phyloP scores from a whole-genome alignment of 352 stramenopile genomes.

The Globisporangium takayamanum region DNA sequence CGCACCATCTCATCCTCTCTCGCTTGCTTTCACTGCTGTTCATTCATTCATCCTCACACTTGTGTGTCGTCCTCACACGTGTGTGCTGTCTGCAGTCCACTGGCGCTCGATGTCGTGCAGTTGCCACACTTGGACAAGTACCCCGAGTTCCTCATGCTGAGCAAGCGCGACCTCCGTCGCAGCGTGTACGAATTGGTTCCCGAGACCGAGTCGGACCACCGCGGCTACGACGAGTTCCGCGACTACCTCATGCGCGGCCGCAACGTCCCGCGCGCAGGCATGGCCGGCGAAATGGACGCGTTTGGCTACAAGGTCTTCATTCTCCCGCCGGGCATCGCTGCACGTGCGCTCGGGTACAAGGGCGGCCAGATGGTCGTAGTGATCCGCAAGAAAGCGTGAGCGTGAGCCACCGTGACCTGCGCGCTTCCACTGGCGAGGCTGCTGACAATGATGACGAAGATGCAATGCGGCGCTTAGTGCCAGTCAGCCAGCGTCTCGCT shows the following conservation, averaged over 20 bases:
- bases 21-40: neutral
- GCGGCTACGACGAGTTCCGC: conserved; percentile 55
- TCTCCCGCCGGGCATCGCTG: conserved; percentile 50
- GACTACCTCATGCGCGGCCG: conserved; percentile 58
- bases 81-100: conserved; percentile 28
- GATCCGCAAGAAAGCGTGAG: conserved; percentile 27
- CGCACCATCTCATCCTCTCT: neutral
- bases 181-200: conserved; percentile 68
- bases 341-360: conserved; percentile 70
- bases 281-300: conserved; percentile 51
- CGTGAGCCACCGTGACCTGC: neutral
- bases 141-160: conserved; percentile 58
- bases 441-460: neutral
- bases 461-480: neutral
- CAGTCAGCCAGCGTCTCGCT: too few relatives aligned
- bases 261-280: conserved; percentile 39
- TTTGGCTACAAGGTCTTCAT: conserved; percentile 75
- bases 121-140: conserved; percentile 57
- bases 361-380: conserved; percentile 60
- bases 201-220: conserved; percentile 39
- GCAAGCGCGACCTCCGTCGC: conserved; percentile 36
- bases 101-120: conserved; percentile 54
- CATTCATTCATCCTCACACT: neutral
- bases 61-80: conserved; percentile 5
- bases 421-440: too few relatives aligned